Conservation (phyloP, 2,329 filamentous ascomycete genomes). For the Chrysoporthe puriensis region DNA sequence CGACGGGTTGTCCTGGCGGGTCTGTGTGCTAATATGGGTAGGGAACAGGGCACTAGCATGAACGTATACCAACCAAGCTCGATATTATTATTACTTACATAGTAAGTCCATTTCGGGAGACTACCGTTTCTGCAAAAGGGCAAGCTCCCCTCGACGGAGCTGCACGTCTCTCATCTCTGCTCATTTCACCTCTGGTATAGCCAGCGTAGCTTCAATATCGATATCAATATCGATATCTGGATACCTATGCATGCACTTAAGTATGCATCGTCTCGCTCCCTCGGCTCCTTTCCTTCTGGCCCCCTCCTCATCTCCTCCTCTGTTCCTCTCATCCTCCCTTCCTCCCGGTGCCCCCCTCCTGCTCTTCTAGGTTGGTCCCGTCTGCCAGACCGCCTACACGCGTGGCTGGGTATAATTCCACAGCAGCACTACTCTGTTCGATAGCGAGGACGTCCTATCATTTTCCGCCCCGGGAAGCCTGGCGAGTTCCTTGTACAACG, state of each 20-base stretch:
- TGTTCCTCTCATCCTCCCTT: not conserved
- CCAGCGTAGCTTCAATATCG: not conserved
- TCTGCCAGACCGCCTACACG: not conserved
- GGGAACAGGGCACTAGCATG: slow-evolving; percentile 26
- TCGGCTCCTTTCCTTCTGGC: not conserved
- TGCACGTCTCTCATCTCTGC: slow-evolving; percentile 9
- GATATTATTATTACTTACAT: slow-evolving; percentile 13
- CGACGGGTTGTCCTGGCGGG: not conserved
- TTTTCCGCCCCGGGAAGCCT: slow-evolving; percentile 4
- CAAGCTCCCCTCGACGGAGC: slow-evolving; percentile 21
- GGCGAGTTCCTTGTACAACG: slow-evolving; percentile 14
- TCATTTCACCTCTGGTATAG: not conserved
- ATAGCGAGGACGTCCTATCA: not conserved
- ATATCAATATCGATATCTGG: not conserved
- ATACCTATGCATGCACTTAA: not conserved
- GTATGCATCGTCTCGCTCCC: slow-evolving; percentile 6
- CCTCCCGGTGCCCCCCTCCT: not conserved
- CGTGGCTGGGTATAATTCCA: slow-evolving; percentile 1
- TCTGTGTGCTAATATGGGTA: slow-evolving; percentile 26
- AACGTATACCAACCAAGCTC: slow-evolving; percentile 24
- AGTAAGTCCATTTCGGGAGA: slow-evolving; percentile 15
- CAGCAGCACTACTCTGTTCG: slow-evolving; percentile 4
- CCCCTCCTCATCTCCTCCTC: not conserved
- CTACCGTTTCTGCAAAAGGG: slow-evolving; percentile 23
- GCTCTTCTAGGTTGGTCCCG: not conserved